These are phyloP conservation scores for Umbelopsis sp. DNA, from an alignment of 192 early-diverging fungal species.

Conservation along the genomic window DNA sequence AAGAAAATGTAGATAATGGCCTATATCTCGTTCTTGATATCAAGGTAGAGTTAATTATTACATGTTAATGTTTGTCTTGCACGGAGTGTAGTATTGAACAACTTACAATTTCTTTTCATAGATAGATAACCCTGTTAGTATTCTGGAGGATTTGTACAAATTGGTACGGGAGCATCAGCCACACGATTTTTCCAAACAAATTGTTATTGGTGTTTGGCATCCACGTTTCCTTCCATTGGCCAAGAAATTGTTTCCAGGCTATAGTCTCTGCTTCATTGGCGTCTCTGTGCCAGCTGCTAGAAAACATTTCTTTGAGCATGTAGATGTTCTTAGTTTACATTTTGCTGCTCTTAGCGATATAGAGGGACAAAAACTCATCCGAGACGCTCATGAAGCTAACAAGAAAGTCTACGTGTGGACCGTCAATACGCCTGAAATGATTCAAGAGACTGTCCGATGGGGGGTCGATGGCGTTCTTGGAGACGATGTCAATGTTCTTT, in stretches of 20 bases:
- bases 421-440: conserved; percentile 42
- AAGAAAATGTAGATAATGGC: conserved; percentile 38
- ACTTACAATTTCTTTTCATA: too few species aligned
- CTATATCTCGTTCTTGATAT: conserved; percentile 59
- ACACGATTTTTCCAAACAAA: conserved; percentile 43
- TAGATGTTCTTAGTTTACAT: conserved; percentile 46
- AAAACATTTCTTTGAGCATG: conserved; percentile 38
- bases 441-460: conserved; percentile 45
- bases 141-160: conserved; percentile 29
- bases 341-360: conserved; percentile 38
- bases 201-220: conserved; percentile 58
- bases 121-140: conserved; percentile 39
- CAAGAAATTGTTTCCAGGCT: conserved; percentile 41
- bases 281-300: conserved; percentile 44
- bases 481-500: conserved; percentile 39
- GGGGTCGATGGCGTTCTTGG: conserved; percentile 53
- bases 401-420: conserved; percentile 56
- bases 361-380: conserved; percentile 48
- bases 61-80: neutral
- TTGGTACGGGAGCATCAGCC: conserved; percentile 22
- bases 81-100: neutral
- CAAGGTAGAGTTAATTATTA: conserved; percentile 35
- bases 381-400: conserved; percentile 47
- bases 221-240: conserved; percentile 49
- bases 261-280: conserved; percentile 53